Evolutionary conservation across 2,329 filamentous ascomycete genomes (phyloP), one percentile per base, ranked within the genome.

Genomic region (Microthyrium microscopicum): DNA sequence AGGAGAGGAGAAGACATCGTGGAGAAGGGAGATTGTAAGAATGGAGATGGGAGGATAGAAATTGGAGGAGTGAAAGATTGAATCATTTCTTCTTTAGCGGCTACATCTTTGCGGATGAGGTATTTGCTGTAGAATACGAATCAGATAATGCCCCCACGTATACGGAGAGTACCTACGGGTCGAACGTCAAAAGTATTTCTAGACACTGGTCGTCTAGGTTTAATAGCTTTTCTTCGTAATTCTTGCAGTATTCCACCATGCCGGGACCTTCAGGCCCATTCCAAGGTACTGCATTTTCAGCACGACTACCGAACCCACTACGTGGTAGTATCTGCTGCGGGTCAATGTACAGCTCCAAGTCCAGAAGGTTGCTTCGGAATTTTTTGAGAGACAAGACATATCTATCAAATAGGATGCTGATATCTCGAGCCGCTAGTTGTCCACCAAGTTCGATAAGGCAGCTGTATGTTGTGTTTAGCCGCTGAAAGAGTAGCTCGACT

Each of bases 281-380:
- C 35, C 35, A 37, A 16, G 29, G 35, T 16, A 26, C 22, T 13
- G 16, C 28, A 27, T 33, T 18, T 28, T 20, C 15, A n/a, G 19
- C 21, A 5, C 22, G 13, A 33, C 27, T 21, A 12, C 16, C 11
- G n/a, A 20, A 20, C 5, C 35, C 35, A 11, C 29, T 33, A 11
- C 29, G 35, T 11, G 27, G 35, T 11, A 37, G 24, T 5, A 26
- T n/a, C 15, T 33, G 24, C 3, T 37, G 13, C 13, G 35, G 35
- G 20, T 37, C 30, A n/a, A 37, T 9, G 29, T 33, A 37, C 11
- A 37, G 13, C 20, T 37, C 35, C 8, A 37, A 26, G 25, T 37
- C 35, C 29, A 37, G 25, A 13, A 37, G 17, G 5, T 15, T 22
- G 2, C 15, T 20, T 5, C 20, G 13, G n/a, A 36, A 36, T 3